Conservation (phyloP, 2,329 filamentous ascomycete species). For the Hypoxylon sp. region DNA sequence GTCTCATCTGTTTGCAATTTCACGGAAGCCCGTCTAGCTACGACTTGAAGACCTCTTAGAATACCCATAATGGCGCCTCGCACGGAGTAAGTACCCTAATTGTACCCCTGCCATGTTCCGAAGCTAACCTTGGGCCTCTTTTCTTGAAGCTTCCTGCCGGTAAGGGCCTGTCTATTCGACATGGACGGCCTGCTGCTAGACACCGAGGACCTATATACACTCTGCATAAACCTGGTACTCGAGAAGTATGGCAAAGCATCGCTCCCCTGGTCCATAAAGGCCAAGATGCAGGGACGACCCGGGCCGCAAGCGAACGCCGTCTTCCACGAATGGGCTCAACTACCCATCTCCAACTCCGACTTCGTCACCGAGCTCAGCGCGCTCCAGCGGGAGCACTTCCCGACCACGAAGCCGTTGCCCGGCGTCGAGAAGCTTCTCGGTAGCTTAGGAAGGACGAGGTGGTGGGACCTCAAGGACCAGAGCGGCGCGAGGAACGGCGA, state of each 20-base stretch:
- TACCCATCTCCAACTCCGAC: constrained; percentile 77
- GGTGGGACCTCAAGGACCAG: constrained; percentile 53
- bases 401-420: constrained; percentile 75
- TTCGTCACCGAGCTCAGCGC: constrained; percentile 66
- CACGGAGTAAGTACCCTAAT: constrained; percentile 52
- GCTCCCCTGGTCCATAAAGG: constrained; percentile 95
- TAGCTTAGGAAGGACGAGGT: constrained; percentile 62
- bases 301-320: constrained; percentile 61
- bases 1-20: background rate
- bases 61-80: constrained; percentile 51
- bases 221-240: constrained; percentile 83
- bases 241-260: constrained; percentile 74
- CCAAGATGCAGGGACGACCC: constrained; percentile 74
- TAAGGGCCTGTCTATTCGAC: constrained; percentile 95
- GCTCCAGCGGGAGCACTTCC: constrained; percentile 77
- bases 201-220: constrained; percentile 88
- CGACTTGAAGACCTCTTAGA: background rate
- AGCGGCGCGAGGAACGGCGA: constrained; percentile 37
- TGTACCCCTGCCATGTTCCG: constrained; percentile 18
- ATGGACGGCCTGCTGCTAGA: constrained; percentile 98
- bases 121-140: constrained; percentile 23
- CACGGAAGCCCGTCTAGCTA: background rate
- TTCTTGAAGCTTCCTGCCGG: constrained; percentile 72
- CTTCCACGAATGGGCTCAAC: constrained; percentile 80
- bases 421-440: constrained; percentile 76